Conservation (phyloP, 495 filamentous ascomycete species). For the Penicillium chermesinum region DNA sequence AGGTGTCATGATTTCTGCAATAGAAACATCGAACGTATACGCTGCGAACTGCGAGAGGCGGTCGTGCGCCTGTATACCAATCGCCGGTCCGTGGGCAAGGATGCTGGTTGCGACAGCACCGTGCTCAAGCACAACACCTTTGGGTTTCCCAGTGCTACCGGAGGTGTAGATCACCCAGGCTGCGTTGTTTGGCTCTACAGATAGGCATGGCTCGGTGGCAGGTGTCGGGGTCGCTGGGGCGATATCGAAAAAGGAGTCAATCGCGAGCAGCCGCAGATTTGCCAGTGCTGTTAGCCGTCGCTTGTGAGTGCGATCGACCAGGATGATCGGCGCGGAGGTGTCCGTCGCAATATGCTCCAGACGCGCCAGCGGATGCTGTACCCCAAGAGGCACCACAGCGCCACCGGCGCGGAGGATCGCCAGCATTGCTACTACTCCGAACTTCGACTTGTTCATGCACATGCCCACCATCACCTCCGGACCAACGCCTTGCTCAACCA, state of each 20-base stretch:
- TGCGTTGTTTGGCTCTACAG: neutral
- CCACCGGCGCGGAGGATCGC: neutral
- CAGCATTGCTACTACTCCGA: neutral
- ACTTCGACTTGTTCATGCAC: neutral
- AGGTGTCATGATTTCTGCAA: constrained; percentile 15
- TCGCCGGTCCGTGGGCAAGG: neutral
- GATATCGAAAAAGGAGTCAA: no score
- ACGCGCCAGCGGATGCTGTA: neutral
- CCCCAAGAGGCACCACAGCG: neutral
- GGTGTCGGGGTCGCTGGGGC: no score
- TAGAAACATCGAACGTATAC: constrained; percentile 20
- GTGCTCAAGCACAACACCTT: constrained; percentile 72
- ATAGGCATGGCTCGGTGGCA: no score
- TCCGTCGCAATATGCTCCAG: neutral
- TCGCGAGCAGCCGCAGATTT: no score
- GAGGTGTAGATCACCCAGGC: constrained; percentile 59
- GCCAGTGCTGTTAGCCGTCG: neutral
- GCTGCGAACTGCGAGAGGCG: constrained; percentile 27
- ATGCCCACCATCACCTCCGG: neutral
- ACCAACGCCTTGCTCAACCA: neutral
- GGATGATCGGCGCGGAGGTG: neutral
- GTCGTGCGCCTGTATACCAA: constrained; percentile 7
- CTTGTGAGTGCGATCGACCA: neutral
- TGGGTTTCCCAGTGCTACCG: constrained; percentile 73
- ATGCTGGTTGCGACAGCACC: constrained; percentile 46